Evolutionary conservation across 805 yeast genomes (phyloP).

Genomic region (Nakazawaea peltata): DNA sequence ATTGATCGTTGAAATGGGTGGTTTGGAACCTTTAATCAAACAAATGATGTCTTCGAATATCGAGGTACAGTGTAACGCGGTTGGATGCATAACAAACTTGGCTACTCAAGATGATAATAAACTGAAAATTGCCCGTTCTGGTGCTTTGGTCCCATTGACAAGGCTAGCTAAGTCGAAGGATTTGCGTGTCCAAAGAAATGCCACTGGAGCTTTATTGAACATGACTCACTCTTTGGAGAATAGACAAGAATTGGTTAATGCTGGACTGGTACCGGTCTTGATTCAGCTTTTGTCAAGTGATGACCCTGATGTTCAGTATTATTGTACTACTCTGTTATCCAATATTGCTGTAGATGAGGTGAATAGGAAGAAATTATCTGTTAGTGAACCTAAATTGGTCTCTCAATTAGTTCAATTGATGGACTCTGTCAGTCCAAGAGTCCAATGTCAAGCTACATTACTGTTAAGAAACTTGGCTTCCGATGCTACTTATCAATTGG

Average conservation of each 20-base stretch:
- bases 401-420: slow-evolving; percentile 79
- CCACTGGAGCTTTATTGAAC: slow-evolving; percentile 94
- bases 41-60: slow-evolving; percentile 97
- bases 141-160: slow-evolving; percentile 91
- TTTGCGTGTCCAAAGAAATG: slow-evolving; percentile 94
- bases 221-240: slow-evolving; percentile 98
- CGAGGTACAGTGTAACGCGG: slow-evolving; percentile 98
- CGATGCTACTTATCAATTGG: slow-evolving; percentile 92
- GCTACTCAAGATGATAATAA: slow-evolving; percentile 98
- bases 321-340: slow-evolving; percentile 94
- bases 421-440: slow-evolving; percentile 91
- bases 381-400: slow-evolving; percentile 89
- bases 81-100: slow-evolving; percentile 95
- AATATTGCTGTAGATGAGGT: slow-evolving; percentile 95
- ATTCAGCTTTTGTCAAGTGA: slow-evolving; percentile 78
- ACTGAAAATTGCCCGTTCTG: slow-evolving; percentile 90
- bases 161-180: slow-evolving; percentile 92
- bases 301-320: slow-evolving; percentile 96
- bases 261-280: slow-evolving; percentile 96
- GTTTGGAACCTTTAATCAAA: slow-evolving; percentile 89
- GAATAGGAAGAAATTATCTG: slow-evolving; percentile 80
- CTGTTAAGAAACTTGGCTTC: slow-evolving; percentile 94
- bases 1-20: slow-evolving; percentile 96
- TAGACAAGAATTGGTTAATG: slow-evolving; percentile 92
- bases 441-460: slow-evolving; percentile 96